Evolutionary conservation across 2,329 filamentous ascomycete genomes (phyloP).

Genomic region (Fusarium sp.): DNA sequence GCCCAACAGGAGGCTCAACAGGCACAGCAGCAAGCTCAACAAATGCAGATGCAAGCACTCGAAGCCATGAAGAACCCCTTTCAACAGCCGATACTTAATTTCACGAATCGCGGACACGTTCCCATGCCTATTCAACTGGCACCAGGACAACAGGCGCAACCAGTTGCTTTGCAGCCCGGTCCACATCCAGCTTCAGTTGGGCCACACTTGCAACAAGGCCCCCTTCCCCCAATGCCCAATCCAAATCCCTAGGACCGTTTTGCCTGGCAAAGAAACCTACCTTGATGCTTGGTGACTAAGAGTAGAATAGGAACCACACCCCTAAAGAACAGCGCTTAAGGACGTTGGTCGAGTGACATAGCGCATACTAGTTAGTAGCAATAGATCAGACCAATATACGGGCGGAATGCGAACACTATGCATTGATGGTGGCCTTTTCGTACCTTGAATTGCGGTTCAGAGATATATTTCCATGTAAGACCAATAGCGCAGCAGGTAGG

Average conservation of each 20-base stretch:
- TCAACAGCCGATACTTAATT: not conserved
- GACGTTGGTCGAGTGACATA: not conserved
- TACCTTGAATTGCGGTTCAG: not conserved
- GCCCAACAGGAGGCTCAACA: not conserved
- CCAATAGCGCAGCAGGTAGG: no score
- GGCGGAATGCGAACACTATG: not conserved
- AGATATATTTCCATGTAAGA: not conserved
- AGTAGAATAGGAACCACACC: not conserved
- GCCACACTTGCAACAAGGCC: not conserved
- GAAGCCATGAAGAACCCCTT: not conserved
- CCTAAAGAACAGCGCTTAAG: not conserved
- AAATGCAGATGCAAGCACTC: not conserved
- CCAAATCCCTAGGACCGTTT: not conserved
- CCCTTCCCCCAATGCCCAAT: not conserved
- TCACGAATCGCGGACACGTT: not conserved
- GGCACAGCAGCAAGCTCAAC: not conserved
- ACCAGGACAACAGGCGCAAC: not conserved
- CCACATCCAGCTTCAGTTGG: not conserved
- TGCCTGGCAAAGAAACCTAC: not conserved
- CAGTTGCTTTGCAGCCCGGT: not conserved
- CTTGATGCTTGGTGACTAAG: not conserved
- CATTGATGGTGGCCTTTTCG: not conserved
- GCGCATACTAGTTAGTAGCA: not conserved
- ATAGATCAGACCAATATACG: not conserved
- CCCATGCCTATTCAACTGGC: not conserved